Conservation (phyloP, 495 filamentous ascomycete species). For the Penicillium odoratum region DNA sequence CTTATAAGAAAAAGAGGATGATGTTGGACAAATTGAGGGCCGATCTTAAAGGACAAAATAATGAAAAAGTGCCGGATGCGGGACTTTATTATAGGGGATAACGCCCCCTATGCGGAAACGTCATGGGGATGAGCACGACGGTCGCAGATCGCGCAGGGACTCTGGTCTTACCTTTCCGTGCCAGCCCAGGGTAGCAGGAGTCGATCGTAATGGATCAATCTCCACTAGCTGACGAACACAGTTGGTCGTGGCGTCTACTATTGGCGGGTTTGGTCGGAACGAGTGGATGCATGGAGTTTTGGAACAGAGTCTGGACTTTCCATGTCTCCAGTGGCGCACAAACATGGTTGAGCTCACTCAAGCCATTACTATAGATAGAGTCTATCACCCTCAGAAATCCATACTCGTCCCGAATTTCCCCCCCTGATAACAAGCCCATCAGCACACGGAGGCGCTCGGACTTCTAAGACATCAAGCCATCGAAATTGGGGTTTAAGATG, state of each 20-base stretch:
- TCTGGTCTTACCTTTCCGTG: slow-evolving; percentile 10
- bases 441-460: background rate
- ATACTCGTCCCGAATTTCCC: slow-evolving; percentile 1
- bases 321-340: background rate
- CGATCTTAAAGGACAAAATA: slow-evolving; percentile 2
- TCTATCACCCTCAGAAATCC: background rate
- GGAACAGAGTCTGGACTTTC: slow-evolving; percentile 17
- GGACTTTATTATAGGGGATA: slow-evolving; percentile 21
- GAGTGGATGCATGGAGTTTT: slow-evolving; percentile 23
- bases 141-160: slow-evolving; percentile 21
- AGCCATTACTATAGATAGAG: slow-evolving; percentile 1
- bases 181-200: slow-evolving; percentile 19
- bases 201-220: slow-evolving; percentile 29
- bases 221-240: slow-evolving; percentile 35
- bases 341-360: background rate
- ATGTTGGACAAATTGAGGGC: background rate
- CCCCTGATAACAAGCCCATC: slow-evolving; percentile 1
- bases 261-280: slow-evolving; percentile 25
- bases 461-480: background rate
- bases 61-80: slow-evolving; percentile 22
- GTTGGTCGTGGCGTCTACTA: background rate
- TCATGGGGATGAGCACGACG: slow-evolving; percentile 22
- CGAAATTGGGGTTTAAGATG: background rate
- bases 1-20: background rate
- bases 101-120: slow-evolving; percentile 27